phyloP scores from a whole-genome alignment of 1,284 basidiomycete genomes.

The Somion occarium region DNA sequence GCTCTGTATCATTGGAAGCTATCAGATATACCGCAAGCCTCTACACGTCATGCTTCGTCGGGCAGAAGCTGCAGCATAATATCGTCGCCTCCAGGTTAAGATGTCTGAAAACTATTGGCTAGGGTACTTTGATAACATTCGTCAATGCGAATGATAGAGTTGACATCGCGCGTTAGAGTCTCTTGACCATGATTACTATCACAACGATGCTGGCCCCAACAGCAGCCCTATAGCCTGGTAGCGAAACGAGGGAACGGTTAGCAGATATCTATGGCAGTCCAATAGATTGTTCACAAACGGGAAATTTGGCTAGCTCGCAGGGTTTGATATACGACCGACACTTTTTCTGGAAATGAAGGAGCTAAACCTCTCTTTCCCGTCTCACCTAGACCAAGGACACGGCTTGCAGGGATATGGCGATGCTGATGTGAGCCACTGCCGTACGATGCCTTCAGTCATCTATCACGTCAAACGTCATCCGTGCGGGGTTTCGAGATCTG shows the following conservation, averaged over 20 bases:
- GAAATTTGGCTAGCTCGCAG: conserved; percentile 3
- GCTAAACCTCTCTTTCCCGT: not conserved
- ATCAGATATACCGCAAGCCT: too few relatives aligned
- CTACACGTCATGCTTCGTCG: too few relatives aligned
- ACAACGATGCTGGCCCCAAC: conserved; percentile 3
- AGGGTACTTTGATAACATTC: too few relatives aligned
- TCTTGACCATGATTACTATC: conserved; percentile 1
- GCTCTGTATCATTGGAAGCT: too few relatives aligned
- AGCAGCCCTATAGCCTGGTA: not conserved
- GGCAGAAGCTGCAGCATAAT: too few relatives aligned
- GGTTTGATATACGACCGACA: not conserved
- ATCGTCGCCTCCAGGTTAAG: too few relatives aligned
- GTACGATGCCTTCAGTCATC: too few relatives aligned
- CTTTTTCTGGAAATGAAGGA: not conserved
- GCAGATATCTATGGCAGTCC: not conserved
- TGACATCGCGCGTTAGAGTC: conserved; percentile 3
- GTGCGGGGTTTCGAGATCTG: too few relatives aligned
- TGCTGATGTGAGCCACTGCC: too few relatives aligned
- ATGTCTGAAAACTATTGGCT: too few relatives aligned
- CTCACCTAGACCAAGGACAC: not conserved
- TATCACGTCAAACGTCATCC: too few relatives aligned
- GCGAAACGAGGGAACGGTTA: not conserved
- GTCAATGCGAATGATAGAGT: conserved; percentile 1
- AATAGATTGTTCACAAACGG: conserved; percentile 1
- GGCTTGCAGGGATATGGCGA: not conserved